Base-by-base conservation (phyloP, 352 stramenopile genomes). In the Blastocystis sp. region DNA sequence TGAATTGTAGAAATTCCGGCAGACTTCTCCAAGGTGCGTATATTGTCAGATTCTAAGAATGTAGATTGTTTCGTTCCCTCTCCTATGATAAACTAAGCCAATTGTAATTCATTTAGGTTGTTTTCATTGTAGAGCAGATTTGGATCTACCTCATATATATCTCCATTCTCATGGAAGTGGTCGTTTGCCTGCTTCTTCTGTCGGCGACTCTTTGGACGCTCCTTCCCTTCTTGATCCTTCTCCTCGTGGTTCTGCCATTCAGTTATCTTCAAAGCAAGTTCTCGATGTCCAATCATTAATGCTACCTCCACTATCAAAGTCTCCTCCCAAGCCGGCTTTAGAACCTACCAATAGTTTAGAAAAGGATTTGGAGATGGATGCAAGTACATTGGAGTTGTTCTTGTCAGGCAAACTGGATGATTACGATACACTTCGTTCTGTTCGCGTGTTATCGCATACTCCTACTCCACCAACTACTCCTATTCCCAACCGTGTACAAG, bases 351-450 rank as follows among this genome's bases (percentile, higher is more conserved):
- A 61, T 32, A 61, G 19, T n/a, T 56, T 83, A 16, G 51, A 83
- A n/a, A 65, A 66, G 16, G 71, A 83, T 37, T 9, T 83, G 3
- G 39, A 27, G 4, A 83, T 83, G 71, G 71, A 56, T 56, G 19
- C 42, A 19, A 83, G 71, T 56, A 83, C 71, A 37, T 9, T 67
- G 5, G 71, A 83, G 16, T n/a, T 21, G 27, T 83, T 51, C 29
- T 19, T 35, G 0, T 52, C 63, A n/a, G 71, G 71, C 9, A n/a
- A 43, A 12, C 19, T 83, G 24, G 71, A 83, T 24, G 43, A 61
- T 16, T 83, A 83, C 51, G 71, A 83, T 39, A 66, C 71, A 29
- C 57, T 83, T 52, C 37, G 65, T 77, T 61, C 54, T 3, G 54
- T 61, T 16, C 19, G 54, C 3, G 27, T 61, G 3, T 32, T 61